Conservation (phyloP, 2,329 filamentous ascomycete genomes). For the Neocatenulostroma microsporum region DNA sequence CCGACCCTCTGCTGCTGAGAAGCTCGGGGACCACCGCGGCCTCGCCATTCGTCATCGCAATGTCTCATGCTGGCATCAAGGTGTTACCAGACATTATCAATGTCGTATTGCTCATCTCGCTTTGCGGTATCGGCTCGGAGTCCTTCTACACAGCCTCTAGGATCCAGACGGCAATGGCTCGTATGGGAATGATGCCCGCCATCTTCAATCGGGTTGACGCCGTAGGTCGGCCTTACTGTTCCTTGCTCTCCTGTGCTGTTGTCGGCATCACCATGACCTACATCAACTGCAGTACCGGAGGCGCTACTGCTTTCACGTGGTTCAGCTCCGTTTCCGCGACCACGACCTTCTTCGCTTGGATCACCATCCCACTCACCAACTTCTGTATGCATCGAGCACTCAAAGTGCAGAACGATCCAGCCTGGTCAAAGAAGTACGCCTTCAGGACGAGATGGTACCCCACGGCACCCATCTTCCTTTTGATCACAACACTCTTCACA, state of each 20-base stretch:
- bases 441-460: too few relatives aligned
- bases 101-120: slow-evolving; percentile 60
- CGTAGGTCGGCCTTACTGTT: slow-evolving; percentile 65
- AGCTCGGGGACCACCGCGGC: slow-evolving; percentile 40
- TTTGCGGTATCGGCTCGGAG: slow-evolving; percentile 63
- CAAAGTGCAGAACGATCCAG: too few relatives aligned
- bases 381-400: too few relatives aligned
- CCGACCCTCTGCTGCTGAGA: too few relatives aligned
- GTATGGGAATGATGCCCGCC: slow-evolving; percentile 53
- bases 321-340: too few relatives aligned
- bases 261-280: slow-evolving; percentile 70
- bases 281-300: slow-evolving; percentile 58
- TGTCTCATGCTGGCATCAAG: slow-evolving; percentile 52
- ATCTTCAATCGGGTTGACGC: slow-evolving; percentile 52
- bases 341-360: too few relatives aligned
- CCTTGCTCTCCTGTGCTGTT: slow-evolving; percentile 56
- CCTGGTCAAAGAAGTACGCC: too few relatives aligned
- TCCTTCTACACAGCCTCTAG: slow-evolving; percentile 61
- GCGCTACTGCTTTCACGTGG: too few relatives aligned
- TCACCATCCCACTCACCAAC: too few relatives aligned
- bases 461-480: slow-evolving; percentile 55
- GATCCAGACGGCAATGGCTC: slow-evolving; percentile 59
- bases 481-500: slow-evolving; percentile 65
- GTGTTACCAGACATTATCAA: slow-evolving; percentile 61
- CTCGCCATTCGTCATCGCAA: slow-evolving; percentile 61